A percentile compares a stretch with the other conserved stretches of the same genome.
phyloP scores from a whole-genome alignment of 2,329 filamentous ascomycete genomes.

The Aureobasidium sp. region DNA sequence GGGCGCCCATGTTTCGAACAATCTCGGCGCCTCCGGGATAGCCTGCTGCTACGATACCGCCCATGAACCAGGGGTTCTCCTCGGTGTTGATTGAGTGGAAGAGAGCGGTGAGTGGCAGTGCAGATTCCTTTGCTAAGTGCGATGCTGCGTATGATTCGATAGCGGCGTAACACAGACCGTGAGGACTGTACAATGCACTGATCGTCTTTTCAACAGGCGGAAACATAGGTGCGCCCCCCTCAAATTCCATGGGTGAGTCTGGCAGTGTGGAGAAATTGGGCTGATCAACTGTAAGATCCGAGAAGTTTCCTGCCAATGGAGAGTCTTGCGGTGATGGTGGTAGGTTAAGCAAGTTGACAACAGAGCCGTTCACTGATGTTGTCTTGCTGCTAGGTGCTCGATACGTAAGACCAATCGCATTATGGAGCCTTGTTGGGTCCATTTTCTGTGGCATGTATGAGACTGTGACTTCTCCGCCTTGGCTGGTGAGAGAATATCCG shows the following conservation, averaged over 20 bases:
- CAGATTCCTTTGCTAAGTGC: conserved; percentile 45
- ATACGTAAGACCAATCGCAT: conserved; percentile 65
- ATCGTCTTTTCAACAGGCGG: conserved; percentile 37
- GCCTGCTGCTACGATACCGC: conserved; percentile 49
- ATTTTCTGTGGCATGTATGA: conserved; percentile 53
- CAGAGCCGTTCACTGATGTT: conserved; percentile 24
- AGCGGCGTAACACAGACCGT: conserved; percentile 48
- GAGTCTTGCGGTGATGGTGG: conserved; percentile 14
- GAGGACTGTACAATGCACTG: conserved; percentile 56
- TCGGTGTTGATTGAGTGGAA: conserved; percentile 56
- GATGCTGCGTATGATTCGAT: conserved; percentile 48
- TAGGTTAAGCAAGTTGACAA: conserved; percentile 31
- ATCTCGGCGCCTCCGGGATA: conserved; percentile 50
- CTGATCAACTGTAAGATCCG: background rate
- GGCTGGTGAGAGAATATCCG: conserved; percentile 42
- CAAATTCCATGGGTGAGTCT: conserved; percentile 13
- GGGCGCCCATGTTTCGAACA: conserved; percentile 44
- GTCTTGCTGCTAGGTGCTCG: conserved; percentile 43
- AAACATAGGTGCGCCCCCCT: conserved; percentile 21
- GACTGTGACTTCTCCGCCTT: conserved; percentile 61
- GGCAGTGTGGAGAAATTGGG: background rate
- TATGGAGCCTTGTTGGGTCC: conserved; percentile 54
- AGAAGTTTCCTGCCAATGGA: background rate
- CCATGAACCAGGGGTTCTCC: conserved; percentile 52
- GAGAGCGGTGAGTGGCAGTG: conserved; percentile 54